phyloP scores from a whole-genome alignment of 140 eudicot genomes.

The Anethum foeniculum region DNA sequence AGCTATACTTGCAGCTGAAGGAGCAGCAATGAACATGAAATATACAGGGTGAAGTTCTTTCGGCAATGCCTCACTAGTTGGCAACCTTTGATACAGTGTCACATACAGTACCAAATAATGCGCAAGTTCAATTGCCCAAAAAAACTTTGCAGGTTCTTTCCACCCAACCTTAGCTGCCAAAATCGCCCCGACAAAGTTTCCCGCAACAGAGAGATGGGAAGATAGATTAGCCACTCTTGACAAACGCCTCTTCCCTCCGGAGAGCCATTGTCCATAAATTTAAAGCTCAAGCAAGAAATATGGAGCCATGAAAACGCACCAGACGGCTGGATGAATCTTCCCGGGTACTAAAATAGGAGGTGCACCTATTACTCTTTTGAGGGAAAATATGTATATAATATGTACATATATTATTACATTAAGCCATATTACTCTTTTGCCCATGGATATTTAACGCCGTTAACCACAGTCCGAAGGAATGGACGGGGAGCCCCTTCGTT shows the following conservation, averaged over 20 bases:
- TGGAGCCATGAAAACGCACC: conserved; percentile 70
- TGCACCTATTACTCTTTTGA: conserved; percentile 46
- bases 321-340: conserved; percentile 56
- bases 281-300: conserved; percentile 69
- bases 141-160: conserved; percentile 73
- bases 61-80: conserved; percentile 86
- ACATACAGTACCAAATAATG: conserved; percentile 93
- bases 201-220: conserved; percentile 79
- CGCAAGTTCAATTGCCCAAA: conserved; percentile 91
- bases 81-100: conserved; percentile 81
- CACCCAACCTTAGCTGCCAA: conserved; percentile 84
- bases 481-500: no score
- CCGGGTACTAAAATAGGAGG: conserved; percentile 48
- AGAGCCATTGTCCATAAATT: conserved; percentile 95
- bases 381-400: no score
- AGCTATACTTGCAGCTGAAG: conserved; percentile 88
- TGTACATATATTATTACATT: no score
- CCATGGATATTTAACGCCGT: no score
- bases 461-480: no score
- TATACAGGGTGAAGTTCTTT: conserved; percentile 95
- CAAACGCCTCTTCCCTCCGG: conserved; percentile 83
- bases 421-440: no score
- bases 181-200: conserved; percentile 89
- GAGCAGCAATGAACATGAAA: conserved; percentile 93
- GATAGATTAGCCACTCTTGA: conserved; percentile 91